Percentiles rank a stretch among this genome's conserved stretches.
Conservation (phyloP, 2,329 filamentous ascomycete genomes). For the Periglandula ipomoeae region DNA sequence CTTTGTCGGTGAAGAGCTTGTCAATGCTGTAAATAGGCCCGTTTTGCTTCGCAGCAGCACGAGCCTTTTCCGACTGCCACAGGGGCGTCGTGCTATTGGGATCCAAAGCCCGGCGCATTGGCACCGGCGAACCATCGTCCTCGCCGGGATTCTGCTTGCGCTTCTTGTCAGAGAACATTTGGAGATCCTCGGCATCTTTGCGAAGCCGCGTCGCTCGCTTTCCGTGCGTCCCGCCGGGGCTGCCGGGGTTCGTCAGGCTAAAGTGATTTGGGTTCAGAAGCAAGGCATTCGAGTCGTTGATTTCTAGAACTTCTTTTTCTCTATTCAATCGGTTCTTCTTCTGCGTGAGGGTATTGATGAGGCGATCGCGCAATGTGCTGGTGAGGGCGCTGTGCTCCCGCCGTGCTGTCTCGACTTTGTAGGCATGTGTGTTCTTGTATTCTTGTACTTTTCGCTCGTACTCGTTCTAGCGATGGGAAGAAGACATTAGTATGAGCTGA, state of each 20-base stretch:
- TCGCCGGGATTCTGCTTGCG: constrained; percentile 51
- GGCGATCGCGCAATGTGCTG: constrained; percentile 53
- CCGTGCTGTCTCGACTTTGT: constrained; percentile 53
- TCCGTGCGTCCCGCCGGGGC: constrained; percentile 52
- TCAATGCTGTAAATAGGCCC: constrained; percentile 57
- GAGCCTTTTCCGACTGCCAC: constrained; percentile 53
- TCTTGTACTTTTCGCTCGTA: constrained; percentile 54
- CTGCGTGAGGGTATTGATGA: constrained; percentile 55
- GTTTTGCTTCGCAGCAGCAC: constrained; percentile 43
- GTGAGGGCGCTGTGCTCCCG: constrained; percentile 52
- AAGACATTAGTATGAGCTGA: constrained; percentile 2
- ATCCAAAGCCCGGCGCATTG: constrained; percentile 46
- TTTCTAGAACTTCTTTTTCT: constrained; percentile 60
- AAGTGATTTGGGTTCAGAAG: constrained; percentile 61
- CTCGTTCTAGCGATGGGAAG: constrained; percentile 39
- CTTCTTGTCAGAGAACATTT: constrained; percentile 50
- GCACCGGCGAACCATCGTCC: constrained; percentile 54
- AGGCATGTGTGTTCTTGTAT: constrained; percentile 49
- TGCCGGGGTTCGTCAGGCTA: constrained; percentile 54
- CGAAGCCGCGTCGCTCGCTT: constrained; percentile 55
- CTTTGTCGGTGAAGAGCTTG: constrained; percentile 63
- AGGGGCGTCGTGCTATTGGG: constrained; percentile 49
- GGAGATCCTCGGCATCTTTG: constrained; percentile 50
- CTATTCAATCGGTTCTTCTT: constrained; percentile 56
- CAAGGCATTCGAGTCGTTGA: constrained; percentile 55